Conservation (phyloP, 2,329 filamentous ascomycete species). For the Hypomyces perniciosus region DNA sequence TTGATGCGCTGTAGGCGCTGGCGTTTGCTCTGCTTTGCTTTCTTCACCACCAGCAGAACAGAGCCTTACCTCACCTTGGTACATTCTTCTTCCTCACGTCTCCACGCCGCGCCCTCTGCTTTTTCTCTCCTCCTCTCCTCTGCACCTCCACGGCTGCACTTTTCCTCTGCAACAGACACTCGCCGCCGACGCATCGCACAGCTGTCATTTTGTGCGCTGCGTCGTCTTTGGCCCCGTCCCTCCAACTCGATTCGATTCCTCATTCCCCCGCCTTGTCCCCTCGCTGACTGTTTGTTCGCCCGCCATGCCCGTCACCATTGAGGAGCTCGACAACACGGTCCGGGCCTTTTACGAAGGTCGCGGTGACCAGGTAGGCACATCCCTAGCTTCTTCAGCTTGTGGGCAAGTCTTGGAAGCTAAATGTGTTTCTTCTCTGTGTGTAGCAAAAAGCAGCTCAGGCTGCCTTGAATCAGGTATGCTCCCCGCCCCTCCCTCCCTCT, state of each 20-base stretch:
- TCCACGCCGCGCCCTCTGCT: neutral
- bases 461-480: slow-evolving; percentile 79
- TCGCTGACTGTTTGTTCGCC: slow-evolving; percentile 20
- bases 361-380: slow-evolving; percentile 71
- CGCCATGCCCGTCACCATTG: slow-evolving; percentile 63
- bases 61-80: slow-evolving; percentile 5
- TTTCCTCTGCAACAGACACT: slow-evolving; percentile 1
- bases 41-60: neutral
- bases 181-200: slow-evolving; percentile 19
- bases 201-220: slow-evolving; percentile 20
- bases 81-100: slow-evolving; percentile 10
- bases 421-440: slow-evolving; percentile 30
- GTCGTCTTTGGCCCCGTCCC: slow-evolving; percentile 18
- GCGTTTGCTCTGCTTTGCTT: neutral
- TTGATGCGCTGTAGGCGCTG: too few species aligned
- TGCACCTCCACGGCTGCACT: slow-evolving; percentile 1
- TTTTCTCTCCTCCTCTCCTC: neutral
- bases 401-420: slow-evolving; percentile 25
- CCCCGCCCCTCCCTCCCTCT: slow-evolving; percentile 6
- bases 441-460: slow-evolving; percentile 96
- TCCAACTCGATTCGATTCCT: slow-evolving; percentile 15
- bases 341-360: slow-evolving; percentile 96
- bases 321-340: slow-evolving; percentile 94
- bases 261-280: slow-evolving; percentile 26
- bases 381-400: neutral